Percentiles rank a stretch among this genome's conserved stretches.
Evolutionary conservation across 2,329 filamentous ascomycete genomes (phyloP).

Genomic region (Tolypocladium ophioglossoides): DNA sequence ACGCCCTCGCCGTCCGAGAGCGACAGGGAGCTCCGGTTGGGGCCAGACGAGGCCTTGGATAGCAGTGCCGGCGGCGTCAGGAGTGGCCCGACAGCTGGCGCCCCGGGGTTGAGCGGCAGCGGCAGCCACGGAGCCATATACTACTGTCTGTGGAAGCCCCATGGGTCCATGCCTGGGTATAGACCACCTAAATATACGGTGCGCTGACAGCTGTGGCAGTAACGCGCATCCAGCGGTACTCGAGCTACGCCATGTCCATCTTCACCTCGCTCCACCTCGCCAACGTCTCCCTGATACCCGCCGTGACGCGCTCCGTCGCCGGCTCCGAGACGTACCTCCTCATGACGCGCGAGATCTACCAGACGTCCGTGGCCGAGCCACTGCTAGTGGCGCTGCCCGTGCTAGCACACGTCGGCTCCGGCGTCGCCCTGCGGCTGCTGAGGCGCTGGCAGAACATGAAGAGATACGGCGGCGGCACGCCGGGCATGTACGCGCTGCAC

Average conservation of each 20-base stretch:
- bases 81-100: conserved; percentile 29
- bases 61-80: conserved; percentile 21
- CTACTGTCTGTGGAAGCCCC: conserved; percentile 49
- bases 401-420: conserved; percentile 64
- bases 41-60: conserved; percentile 20
- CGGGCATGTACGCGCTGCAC: conserved; percentile 33
- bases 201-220: conserved; percentile 8
- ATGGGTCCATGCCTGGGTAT: background rate
- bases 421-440: conserved; percentile 65
- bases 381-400: conserved; percentile 69
- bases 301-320: conserved; percentile 60
- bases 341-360: conserved; percentile 85
- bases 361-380: conserved; percentile 70
- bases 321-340: conserved; percentile 78
- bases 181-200: background rate
- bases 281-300: conserved; percentile 73
- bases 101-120: conserved; percentile 47
- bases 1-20: conserved; percentile 25
- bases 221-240: conserved; percentile 70
- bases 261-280: conserved; percentile 69
- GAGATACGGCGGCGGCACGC: conserved; percentile 64
- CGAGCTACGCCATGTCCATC: conserved; percentile 70
- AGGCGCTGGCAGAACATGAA: conserved; percentile 59
- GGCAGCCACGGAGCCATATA: conserved; percentile 58
- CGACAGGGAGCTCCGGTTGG: conserved; percentile 19